Base-by-base conservation (phyloP, 2,329 filamentous ascomycete species). In the Phialophora expanda region DNA sequence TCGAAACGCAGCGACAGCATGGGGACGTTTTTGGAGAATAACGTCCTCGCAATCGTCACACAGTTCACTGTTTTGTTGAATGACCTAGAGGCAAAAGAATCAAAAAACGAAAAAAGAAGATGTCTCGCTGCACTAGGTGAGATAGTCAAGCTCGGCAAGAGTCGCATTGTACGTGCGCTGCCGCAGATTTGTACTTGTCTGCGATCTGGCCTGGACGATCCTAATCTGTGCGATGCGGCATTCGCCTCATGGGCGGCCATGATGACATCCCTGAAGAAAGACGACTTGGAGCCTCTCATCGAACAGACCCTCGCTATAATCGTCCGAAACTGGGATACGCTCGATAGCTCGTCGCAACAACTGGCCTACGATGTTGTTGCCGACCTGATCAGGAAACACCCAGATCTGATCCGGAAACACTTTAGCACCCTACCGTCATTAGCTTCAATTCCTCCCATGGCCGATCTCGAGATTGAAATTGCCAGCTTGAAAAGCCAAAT, bases 111-210 rank as follows among this genome's bases (percentile, higher is more conserved):
- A 75, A 92, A 93, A 73, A 87, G 86, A 63, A 86, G 90, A 65
- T 93, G 89, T 72, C 87, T 99, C 8, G 86, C 87, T 69, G 93
- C 92, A 4, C 90, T 99, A 75, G 90, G 92, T 71, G 92, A 96
- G 75, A 91, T 99, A 86, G 90, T 97, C 57, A 87, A 83, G 61
- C 82, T 96, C 56, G 90, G 91, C 53, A 89, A 88, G 72, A 83
- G 84, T 2, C 88, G 91, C 73, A 87, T 93, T 34, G 89, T 88
- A 67, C 88, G 90, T 72, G 95, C 92, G 57, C 83, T 97, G 48
- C 94, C 95, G 24, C 73, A 94, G 88, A 94, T 98, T 63, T 92
- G 92, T 70, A 93, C 94, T n/a, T 97, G 92, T 75, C 82, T 99
- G 12, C 88, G 96, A 68, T 93, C 92, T 24, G 93, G 93, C 0